Evolutionary conservation across 2,329 filamentous ascomycete genomes (phyloP).

Genomic region (Aspergillus japonicus): DNA sequence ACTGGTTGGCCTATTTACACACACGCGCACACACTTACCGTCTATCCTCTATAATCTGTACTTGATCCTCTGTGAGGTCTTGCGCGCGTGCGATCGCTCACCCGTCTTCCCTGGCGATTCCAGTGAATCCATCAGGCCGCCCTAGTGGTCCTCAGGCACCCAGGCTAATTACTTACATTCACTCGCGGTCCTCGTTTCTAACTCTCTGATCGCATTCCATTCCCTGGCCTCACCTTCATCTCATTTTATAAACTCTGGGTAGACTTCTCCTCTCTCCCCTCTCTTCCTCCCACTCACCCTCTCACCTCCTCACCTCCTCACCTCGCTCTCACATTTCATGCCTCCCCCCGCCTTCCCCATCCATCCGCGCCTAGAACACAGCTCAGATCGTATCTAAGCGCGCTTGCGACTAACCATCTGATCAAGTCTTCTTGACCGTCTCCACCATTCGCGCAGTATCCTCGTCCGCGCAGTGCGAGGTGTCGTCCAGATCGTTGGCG

Average conservation of each 20-base stretch:
- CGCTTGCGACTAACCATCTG: constrained; percentile 19
- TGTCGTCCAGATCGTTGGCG: constrained; percentile 17
- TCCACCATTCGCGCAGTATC: constrained; percentile 6
- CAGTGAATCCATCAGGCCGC: not conserved
- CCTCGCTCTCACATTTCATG: constrained; percentile 11
- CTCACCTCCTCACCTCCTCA: not conserved
- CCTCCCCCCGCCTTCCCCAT: not conserved
- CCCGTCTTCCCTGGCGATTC: not conserved
- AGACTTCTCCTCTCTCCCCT: constrained; percentile 2
- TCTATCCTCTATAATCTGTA: not conserved
- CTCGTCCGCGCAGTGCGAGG: constrained; percentile 10
- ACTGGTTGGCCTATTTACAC: not conserved
- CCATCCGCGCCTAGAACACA: not conserved
- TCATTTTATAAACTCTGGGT: constrained; percentile 6
- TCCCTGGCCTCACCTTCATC: not conserved
- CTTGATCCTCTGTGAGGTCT: not conserved
- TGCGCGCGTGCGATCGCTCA: not conserved
- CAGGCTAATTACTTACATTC: constrained; percentile 2
- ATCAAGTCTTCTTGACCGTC: constrained; percentile 10
- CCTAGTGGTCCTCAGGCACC: constrained; percentile 16
- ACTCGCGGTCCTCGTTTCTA: constrained; percentile 8
- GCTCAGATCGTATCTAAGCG: constrained; percentile 15
- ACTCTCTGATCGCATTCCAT: constrained; percentile 10
- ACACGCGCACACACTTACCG: not conserved
- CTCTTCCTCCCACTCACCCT: constrained; percentile 3